A percentile compares a stretch with the other conserved stretches of the same genome.
Evolutionary conservation across 2,329 filamentous ascomycete species (phyloP).

Genomic region (Pseudopithomyces chartarum): DNA sequence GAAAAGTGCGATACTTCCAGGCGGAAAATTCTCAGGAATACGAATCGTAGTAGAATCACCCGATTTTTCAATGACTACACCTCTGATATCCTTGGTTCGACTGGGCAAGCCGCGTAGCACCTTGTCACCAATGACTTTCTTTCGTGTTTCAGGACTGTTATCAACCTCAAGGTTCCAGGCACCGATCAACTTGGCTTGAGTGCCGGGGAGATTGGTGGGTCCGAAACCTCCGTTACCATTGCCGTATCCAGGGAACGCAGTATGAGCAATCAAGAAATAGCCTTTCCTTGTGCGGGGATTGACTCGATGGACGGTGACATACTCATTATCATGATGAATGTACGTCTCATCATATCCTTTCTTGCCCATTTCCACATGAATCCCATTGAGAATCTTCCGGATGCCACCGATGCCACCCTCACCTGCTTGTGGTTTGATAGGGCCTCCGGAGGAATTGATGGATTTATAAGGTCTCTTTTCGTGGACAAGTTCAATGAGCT

Average conservation of each 20-base stretch:
- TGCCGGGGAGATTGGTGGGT: slow-evolving; percentile 80
- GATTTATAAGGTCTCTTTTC: slow-evolving; percentile 86
- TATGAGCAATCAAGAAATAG: slow-evolving; percentile 94
- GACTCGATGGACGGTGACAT: slow-evolving; percentile 93
- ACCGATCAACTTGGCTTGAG: slow-evolving; percentile 82
- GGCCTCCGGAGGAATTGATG: slow-evolving; percentile 65
- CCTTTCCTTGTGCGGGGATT: slow-evolving; percentile 91
- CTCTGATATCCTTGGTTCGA: slow-evolving; percentile 73
- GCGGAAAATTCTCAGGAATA: slow-evolving; percentile 82
- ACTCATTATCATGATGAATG: slow-evolving; percentile 94
- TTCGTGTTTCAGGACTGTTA: slow-evolving; percentile 69
- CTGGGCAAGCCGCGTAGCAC: slow-evolving; percentile 83
- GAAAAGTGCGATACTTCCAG: slow-evolving; percentile 92
- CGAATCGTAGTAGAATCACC: slow-evolving; percentile 78
- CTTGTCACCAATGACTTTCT: slow-evolving; percentile 69
- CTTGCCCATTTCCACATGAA: slow-evolving; percentile 94
- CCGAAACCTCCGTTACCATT: slow-evolving; percentile 81
- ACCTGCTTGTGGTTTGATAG: slow-evolving; percentile 69
- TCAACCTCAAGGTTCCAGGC: slow-evolving; percentile 94
- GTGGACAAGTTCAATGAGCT: slow-evolving; percentile 88
- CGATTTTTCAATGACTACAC: slow-evolving; percentile 73
- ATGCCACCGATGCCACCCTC: slow-evolving; percentile 85
- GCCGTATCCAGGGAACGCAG: slow-evolving; percentile 89
- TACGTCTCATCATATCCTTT: slow-evolving; percentile 95
- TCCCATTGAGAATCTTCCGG: slow-evolving; percentile 91